Conservation (phyloP, 176 grass and related monocot species). For the Elaeis guineensis region DNA sequence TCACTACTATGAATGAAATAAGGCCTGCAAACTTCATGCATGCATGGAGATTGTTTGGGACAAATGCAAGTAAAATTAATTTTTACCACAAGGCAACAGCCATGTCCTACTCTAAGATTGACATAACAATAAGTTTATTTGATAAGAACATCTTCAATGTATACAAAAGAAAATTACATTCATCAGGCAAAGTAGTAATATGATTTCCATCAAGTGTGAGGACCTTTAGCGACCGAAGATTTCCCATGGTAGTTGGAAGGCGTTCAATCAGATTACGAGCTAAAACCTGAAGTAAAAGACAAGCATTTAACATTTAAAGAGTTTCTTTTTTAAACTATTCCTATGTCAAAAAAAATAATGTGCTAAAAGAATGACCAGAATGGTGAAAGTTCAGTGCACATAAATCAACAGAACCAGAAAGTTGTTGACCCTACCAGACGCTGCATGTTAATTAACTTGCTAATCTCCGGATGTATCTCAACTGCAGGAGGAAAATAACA, state of each 20-base stretch:
- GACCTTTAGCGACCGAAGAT: conserved; percentile 68
- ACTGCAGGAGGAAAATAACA: conserved; percentile 40
- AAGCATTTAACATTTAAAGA: neutral
- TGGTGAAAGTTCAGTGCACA: too few relatives aligned
- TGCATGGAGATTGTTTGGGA: too few relatives aligned
- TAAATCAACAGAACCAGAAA: conserved; percentile 18
- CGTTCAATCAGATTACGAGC: conserved; percentile 67
- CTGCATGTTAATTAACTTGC: conserved; percentile 73
- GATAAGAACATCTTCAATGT: too few relatives aligned
- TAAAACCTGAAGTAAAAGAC: conserved; percentile 55
- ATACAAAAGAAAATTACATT: conserved; percentile 59
- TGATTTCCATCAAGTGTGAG: conserved; percentile 89
- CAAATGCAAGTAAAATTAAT: too few relatives aligned
- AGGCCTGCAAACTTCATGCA: too few relatives aligned
- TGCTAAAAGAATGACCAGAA: too few relatives aligned
- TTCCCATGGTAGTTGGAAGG: conserved; percentile 77
- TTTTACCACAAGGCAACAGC: too few relatives aligned
- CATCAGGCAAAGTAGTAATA: conserved; percentile 63
- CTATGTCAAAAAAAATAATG: too few relatives aligned
- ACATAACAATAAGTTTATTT: too few relatives aligned
- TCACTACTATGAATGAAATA: too few relatives aligned
- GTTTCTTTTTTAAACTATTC: neutral
- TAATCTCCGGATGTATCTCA: conserved; percentile 55
- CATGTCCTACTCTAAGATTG: too few relatives aligned
- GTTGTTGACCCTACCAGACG: conserved; percentile 59